Percentiles rank a stretch among this genome's conserved stretches.
Evolutionary conservation across 2,329 filamentous ascomycete species (phyloP).

Genomic region (Lachnellula cervina): DNA sequence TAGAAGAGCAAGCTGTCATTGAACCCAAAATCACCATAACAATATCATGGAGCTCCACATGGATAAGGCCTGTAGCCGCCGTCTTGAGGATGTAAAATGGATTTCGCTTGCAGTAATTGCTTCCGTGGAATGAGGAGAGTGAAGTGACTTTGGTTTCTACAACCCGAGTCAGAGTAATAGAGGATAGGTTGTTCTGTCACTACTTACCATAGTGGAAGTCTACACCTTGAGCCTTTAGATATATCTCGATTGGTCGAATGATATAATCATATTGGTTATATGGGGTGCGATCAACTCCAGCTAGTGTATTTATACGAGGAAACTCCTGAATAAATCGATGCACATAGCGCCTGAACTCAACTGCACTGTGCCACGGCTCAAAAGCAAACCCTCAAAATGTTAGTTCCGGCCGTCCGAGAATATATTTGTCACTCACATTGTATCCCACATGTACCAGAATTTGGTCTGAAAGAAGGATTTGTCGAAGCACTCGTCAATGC

Average conservation of each 20-base stretch:
- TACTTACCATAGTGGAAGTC: slow-evolving; percentile 28
- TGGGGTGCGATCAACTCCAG: slow-evolving; percentile 30
- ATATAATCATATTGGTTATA: slow-evolving; percentile 36
- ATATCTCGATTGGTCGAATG: slow-evolving; percentile 30
- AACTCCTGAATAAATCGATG: slow-evolving; percentile 34
- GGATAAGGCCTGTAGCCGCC: slow-evolving; percentile 10
- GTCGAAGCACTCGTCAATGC: slow-evolving; percentile 16
- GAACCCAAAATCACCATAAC: slow-evolving; percentile 38
- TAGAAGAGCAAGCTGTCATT: slow-evolving; percentile 33
- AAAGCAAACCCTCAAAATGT: slow-evolving; percentile 26
- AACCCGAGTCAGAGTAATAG: no score
- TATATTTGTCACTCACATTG: slow-evolving; percentile 24
- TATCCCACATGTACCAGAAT: slow-evolving; percentile 36
- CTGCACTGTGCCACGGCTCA: slow-evolving; percentile 35
- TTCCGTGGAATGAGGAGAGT: slow-evolving; percentile 3
- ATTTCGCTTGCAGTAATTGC: slow-evolving; percentile 12
- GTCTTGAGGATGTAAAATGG: slow-evolving; percentile 6
- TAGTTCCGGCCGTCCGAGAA: background rate
- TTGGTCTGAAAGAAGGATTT: slow-evolving; percentile 33
- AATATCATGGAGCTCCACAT: slow-evolving; percentile 31
- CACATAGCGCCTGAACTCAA: slow-evolving; percentile 35
- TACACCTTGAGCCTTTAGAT: slow-evolving; percentile 30
- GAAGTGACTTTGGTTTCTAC: slow-evolving; percentile 13
- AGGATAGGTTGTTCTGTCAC: background rate
- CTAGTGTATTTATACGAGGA: slow-evolving; percentile 27